Percentiles rank a stretch among this genome's conserved stretches.
phyloP scores from a whole-genome alignment of 2,329 filamentous ascomycete genomes.

The Emericellopsis cladophorae region DNA sequence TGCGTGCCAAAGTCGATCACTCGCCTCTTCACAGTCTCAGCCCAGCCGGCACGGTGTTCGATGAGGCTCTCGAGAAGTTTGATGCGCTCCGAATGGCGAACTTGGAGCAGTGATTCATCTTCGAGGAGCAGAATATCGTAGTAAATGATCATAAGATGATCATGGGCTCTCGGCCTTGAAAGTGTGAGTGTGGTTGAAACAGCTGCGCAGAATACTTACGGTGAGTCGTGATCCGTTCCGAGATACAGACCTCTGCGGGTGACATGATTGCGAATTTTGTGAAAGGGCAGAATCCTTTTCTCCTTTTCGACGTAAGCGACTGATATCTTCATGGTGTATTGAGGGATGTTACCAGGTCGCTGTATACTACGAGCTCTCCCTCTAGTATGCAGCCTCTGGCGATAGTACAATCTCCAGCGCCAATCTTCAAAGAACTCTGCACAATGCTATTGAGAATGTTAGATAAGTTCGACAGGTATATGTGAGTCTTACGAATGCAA shows the following conservation, averaged over 20 bases:
- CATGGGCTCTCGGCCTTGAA: conserved; percentile 30
- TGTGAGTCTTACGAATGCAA: conserved; percentile 37
- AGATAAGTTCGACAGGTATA: conserved; percentile 1
- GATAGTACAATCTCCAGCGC: conserved; percentile 43
- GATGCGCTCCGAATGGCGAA: conserved; percentile 46
- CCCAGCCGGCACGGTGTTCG: conserved; percentile 40
- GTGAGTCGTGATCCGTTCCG: conserved; percentile 56
- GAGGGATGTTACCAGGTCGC: conserved; percentile 34
- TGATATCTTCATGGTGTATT: not conserved
- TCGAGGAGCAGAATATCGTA: conserved; percentile 45
- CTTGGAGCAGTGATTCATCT: conserved; percentile 33
- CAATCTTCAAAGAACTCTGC: conserved; percentile 50
- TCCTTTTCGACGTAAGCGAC: conserved; percentile 23
- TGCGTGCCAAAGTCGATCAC: conserved; percentile 51
- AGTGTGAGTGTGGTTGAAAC: not conserved
- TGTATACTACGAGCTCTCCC: conserved; percentile 72
- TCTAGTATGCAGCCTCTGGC: conserved; percentile 62
- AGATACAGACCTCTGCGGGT: conserved; percentile 58
- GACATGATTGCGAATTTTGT: conserved; percentile 73
- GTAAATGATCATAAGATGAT: conserved; percentile 51
- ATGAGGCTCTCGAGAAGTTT: conserved; percentile 44
- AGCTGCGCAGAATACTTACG: conserved; percentile 26
- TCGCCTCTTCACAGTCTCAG: conserved; percentile 54
- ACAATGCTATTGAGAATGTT: conserved; percentile 33
- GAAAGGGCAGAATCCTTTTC: conserved; percentile 57